These are phyloP conservation scores for Penicillium maclennaniae DNA, from an alignment of 495 filamentous ascomycete species.

Conservation along the genomic window DNA sequence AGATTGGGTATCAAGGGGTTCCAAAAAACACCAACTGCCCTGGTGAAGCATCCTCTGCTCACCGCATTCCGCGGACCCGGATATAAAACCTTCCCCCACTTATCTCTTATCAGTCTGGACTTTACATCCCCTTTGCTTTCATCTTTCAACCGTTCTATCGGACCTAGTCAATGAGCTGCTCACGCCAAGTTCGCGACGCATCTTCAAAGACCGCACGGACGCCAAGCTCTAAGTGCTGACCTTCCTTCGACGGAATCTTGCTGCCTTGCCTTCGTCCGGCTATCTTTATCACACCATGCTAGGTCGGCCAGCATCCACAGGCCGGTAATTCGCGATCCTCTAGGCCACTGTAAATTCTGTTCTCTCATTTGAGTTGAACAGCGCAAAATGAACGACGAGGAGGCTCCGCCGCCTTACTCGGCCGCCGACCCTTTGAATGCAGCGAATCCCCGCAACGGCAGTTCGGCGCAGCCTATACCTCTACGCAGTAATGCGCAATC, in stretches of 20 bases:
- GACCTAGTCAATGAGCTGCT: not conserved
- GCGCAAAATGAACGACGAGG: conserved; percentile 37
- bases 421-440: conserved; percentile 38
- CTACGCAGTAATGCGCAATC: conserved; percentile 18
- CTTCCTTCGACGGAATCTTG: conserved; percentile 13
- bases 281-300: conserved; percentile 20
- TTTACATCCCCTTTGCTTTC: not conserved
- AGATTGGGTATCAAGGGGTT: no score
- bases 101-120: not conserved
- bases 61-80: not conserved
- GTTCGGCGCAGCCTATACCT: conserved; percentile 13
- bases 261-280: conserved; percentile 17
- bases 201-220: not conserved
- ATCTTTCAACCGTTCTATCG: not conserved
- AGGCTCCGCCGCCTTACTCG: conserved; percentile 46
- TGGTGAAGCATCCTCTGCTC: not conserved
- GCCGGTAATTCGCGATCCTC: conserved; percentile 5
- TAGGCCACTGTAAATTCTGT: conserved; percentile 3
- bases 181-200: not conserved
- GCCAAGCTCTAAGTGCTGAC: conserved; percentile 10
- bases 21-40: no score
- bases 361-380: not conserved
- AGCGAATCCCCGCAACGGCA: conserved; percentile 20
- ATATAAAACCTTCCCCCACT: not conserved
- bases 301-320: conserved; percentile 19